A percentile compares a stretch with the other conserved stretches of the same genome.
phyloP scores from a whole-genome alignment of 1,284 basidiomycete species.

The Apiotrichum domesticum region DNA sequence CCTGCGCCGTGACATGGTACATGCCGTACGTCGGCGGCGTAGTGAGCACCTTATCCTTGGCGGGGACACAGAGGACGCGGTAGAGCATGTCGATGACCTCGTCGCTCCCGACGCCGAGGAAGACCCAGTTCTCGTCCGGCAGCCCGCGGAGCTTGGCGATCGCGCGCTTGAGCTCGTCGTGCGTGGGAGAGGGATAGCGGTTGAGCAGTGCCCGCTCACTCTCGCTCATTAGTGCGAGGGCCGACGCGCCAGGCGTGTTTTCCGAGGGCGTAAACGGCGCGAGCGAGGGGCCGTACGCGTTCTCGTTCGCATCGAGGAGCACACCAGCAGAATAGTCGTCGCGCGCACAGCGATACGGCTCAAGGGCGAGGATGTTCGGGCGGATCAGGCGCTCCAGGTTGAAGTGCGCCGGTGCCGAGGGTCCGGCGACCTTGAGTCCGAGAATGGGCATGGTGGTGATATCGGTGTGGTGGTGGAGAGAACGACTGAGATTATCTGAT shows the following conservation, averaged over 20 bases:
- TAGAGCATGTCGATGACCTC: conserved; percentile 95
- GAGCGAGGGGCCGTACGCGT: conserved; percentile 85
- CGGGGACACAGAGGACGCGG: conserved; percentile 78
- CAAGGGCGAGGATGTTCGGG: conserved; percentile 84
- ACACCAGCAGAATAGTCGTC: conserved; percentile 93
- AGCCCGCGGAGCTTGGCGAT: conserved; percentile 68
- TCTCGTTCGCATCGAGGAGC: conserved; percentile 98
- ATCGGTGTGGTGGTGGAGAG: background rate
- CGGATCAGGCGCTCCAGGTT: conserved; percentile 76
- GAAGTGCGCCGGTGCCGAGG: conserved; percentile 66
- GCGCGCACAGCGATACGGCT: conserved; percentile 91
- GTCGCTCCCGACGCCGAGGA: conserved; percentile 94
- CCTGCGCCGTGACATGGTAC: conserved; percentile 90
- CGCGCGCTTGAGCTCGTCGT: conserved; percentile 66
- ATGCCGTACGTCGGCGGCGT: conserved; percentile 98
- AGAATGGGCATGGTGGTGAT: conserved; percentile 44
- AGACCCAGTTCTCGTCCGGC: conserved; percentile 65
- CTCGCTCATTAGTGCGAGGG: conserved; percentile 34
- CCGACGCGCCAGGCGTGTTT: conserved; percentile 17
- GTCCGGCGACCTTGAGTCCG: conserved; percentile 44
- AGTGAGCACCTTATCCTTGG: conserved; percentile 70
- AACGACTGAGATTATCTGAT: too few relatives aligned
- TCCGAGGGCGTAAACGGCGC: conserved; percentile 30
- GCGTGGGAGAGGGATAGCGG: conserved; percentile 48
- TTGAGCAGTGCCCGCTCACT: conserved; percentile 43